These are phyloP conservation scores for Nitzschia inconspicua DNA, from an alignment of 108 stramenopile genomes.

Conservation along the genomic window DNA sequence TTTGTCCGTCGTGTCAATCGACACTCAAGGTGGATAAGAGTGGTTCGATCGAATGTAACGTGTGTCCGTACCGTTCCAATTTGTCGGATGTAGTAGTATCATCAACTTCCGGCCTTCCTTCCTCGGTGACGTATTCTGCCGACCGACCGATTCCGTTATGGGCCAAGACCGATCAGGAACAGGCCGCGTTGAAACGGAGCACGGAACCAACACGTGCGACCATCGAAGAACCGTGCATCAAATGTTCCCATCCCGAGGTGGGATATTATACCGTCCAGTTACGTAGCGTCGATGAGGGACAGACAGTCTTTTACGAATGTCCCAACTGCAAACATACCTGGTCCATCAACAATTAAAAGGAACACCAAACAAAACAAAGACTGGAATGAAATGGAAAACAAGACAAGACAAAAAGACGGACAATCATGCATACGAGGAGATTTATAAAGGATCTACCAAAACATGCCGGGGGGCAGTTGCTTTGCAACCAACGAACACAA, in stretches of 20 bases:
- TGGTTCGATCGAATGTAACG: slow-evolving; percentile 66
- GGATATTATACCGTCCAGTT: slow-evolving; percentile 98
- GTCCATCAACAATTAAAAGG: slow-evolving; percentile 89
- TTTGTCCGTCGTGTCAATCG: slow-evolving; percentile 75
- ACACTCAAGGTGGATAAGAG: slow-evolving; percentile 56
- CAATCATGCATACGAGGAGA: too few species aligned
- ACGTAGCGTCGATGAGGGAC: slow-evolving; percentile 97
- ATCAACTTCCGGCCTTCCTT: slow-evolving; percentile 42
- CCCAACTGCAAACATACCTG: slow-evolving; percentile 87
- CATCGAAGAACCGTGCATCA: slow-evolving; percentile 95
- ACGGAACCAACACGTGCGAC: slow-evolving; percentile 80
- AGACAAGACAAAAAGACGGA: too few species aligned
- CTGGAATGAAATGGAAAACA: too few species aligned
- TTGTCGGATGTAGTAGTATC: slow-evolving; percentile 50
- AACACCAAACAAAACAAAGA: too few species aligned
- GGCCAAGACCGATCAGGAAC: slow-evolving; percentile 83
- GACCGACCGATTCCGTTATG: slow-evolving; percentile 72
- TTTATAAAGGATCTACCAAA: too few species aligned
- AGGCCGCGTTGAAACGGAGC: slow-evolving; percentile 46
- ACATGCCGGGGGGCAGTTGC: too few species aligned
- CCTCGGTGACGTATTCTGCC: slow-evolving; percentile 65
- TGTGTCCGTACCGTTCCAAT: slow-evolving; percentile 70
- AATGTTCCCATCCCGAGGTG: slow-evolving; percentile 89
- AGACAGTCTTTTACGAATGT: slow-evolving; percentile 99
- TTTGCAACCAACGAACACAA: too few species aligned